Base-by-base conservation (phyloP, 2,329 filamentous ascomycete genomes). In the Dactylonectria estremocensis region DNA sequence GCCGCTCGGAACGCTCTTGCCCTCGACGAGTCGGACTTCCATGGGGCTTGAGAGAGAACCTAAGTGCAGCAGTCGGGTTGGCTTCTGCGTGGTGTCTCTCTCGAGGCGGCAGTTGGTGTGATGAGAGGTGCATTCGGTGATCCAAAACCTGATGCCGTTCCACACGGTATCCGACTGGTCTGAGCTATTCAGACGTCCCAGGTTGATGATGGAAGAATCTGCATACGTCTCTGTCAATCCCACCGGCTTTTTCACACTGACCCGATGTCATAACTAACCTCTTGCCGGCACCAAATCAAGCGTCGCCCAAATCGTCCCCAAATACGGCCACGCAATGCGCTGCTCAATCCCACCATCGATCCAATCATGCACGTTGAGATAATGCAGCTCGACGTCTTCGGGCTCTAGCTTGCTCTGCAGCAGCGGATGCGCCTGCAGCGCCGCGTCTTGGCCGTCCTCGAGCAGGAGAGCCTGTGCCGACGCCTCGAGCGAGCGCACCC, bases 101-200 rank as follows among this genome's bases (percentile, higher is more conserved):
- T 20, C 2, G 11, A 18, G 3, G 24, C 48, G 49, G 14, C 67
- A 69, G 3, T 57, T 24, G 14, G 6, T 1, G 2, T 69, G 67
- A 2, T 50, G 6, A 13, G 43, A 48, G 0, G 37, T 9, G 5
- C 67, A 69, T 2, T 46, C 28, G 45, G 13, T 48, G 20, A 69
- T 55, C 67, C 67, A 69, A 18, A 24, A 33, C 18, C 46, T 46
- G 35, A 67, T 33, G 40, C 48, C 49, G 7, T 45, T 46, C 59
- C 59, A 61, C 5, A 54, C 55, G 5, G 24, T 16, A 10, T 61
- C 49, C 13, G 33, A 20, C 9, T 63, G 57, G 11, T 66, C 63
- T 4, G 63, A 68, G 7, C 1, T 2, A 6, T 24, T 33, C 40
- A 68, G 18, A 6, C 52, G 56, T 7, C 28, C 31, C 3, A 45